phyloP scores from a whole-genome alignment of 2,329 filamentous ascomycete species.

The Furcasterigmium sp. region DNA sequence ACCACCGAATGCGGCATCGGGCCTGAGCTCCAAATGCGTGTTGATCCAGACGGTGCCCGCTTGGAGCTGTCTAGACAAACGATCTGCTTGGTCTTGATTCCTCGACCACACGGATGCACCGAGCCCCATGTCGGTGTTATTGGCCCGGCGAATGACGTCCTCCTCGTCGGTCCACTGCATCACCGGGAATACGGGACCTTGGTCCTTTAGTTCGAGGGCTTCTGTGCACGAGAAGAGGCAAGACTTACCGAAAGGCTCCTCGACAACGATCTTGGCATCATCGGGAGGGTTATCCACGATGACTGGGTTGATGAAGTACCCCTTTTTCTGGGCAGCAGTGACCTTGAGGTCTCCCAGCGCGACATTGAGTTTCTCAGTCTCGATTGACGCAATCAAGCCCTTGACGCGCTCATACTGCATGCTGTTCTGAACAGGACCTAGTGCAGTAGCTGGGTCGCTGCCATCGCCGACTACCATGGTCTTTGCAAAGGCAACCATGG shows the following conservation, averaged over 20 bases:
- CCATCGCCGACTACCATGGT: constrained; percentile 10
- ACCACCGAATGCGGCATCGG: constrained; percentile 1
- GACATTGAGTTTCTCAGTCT: constrained; percentile 11
- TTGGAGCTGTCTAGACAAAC: constrained; percentile 40
- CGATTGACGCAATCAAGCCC: constrained; percentile 10
- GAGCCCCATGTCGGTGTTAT: constrained; percentile 43
- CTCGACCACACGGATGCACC: constrained; percentile 48
- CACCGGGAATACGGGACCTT: constrained; percentile 57
- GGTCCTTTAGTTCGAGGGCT: not conserved
- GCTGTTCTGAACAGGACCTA: constrained; percentile 59
- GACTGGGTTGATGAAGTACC: constrained; percentile 12
- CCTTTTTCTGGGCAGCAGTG: constrained; percentile 8
- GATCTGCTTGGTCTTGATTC: constrained; percentile 39
- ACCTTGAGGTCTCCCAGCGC: constrained; percentile 1
- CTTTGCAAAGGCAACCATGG: constrained; percentile 9
- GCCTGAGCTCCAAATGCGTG: constrained; percentile 7
- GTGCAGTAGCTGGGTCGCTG: constrained; percentile 7
- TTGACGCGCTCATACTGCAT: constrained; percentile 51
- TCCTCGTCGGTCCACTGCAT: constrained; percentile 50
- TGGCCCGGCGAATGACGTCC: constrained; percentile 38
- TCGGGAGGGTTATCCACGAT: constrained; percentile 16
- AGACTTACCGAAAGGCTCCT: constrained; percentile 2
- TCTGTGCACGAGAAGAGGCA: not conserved
- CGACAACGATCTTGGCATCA: constrained; percentile 49
- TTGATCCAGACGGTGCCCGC: constrained; percentile 51